Conservation (phyloP, 23 red algal species). For the Cyanidioschyzon merolae region DNA sequence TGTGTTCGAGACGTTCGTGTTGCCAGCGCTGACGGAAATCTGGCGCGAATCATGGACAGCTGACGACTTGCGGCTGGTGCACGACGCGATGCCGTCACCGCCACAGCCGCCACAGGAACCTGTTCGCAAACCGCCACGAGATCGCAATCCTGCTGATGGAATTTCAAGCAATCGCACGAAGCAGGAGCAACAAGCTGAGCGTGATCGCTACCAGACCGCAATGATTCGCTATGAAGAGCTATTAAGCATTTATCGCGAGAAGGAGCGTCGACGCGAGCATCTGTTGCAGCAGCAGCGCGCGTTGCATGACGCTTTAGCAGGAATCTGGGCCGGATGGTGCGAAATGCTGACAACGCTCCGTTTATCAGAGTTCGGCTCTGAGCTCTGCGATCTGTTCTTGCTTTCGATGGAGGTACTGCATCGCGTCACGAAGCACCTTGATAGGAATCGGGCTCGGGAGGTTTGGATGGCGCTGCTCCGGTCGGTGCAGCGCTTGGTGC, state of each 20-base stretch:
- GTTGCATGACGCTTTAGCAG: neutral
- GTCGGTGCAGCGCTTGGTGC: neutral
- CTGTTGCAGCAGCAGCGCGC: neutral
- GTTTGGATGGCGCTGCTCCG: neutral
- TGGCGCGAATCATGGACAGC: neutral
- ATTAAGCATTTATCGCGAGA: neutral
- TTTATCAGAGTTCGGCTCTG: neutral
- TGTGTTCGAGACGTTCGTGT: neutral
- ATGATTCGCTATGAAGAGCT: neutral
- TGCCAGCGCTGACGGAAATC: neutral
- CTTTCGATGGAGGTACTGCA: neutral
- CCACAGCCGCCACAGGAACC: neutral
- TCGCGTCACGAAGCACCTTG: neutral
- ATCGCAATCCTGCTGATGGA: neutral
- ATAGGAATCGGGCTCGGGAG: neutral
- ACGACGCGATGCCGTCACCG: neutral
- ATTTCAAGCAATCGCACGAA: neutral
- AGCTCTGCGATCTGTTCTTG: neutral
- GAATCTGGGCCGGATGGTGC: constrained; percentile 4
- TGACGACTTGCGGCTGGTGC: neutral
- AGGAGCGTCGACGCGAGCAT: neutral
- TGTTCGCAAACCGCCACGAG: neutral
- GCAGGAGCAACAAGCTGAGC: neutral
- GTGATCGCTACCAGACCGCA: neutral
- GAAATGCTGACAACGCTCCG: neutral